Percentiles rank a stretch among this genome's conserved stretches.
Conservation (phyloP, 768 basidiomycete genomes). For the Rhodocollybia butyracea region DNA sequence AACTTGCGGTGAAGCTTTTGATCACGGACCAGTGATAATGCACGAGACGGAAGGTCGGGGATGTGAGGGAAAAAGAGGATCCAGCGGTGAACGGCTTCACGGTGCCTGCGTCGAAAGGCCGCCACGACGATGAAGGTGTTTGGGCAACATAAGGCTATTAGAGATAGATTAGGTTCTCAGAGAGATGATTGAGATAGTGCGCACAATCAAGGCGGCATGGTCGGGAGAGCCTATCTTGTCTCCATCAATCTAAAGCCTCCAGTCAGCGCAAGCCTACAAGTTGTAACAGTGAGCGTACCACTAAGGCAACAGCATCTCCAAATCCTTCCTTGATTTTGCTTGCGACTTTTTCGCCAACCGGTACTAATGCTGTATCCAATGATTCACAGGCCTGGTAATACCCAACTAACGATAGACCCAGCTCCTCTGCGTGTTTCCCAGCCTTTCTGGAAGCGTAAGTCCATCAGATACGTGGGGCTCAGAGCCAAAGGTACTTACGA, state of each 20-base stretch:
- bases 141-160: slow-evolving; percentile 49
- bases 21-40: slow-evolving; percentile 48
- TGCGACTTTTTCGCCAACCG: slow-evolving; percentile 63
- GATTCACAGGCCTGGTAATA: slow-evolving; percentile 76
- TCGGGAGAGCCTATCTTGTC: slow-evolving; percentile 45
- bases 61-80: slow-evolving; percentile 45
- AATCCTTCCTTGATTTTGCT: slow-evolving; percentile 53
- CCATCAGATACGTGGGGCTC: slow-evolving; percentile 1
- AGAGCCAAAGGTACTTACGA: no score
- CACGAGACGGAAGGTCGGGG: slow-evolving; percentile 43
- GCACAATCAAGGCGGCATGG: slow-evolving; percentile 52
- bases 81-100: slow-evolving; percentile 38
- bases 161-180: background rate
- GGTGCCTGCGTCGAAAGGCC: slow-evolving; percentile 34
- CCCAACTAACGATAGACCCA: slow-evolving; percentile 55
- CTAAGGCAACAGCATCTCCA: slow-evolving; percentile 61
- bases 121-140: slow-evolving; percentile 39
- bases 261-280: slow-evolving; percentile 9
- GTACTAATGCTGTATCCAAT: slow-evolving; percentile 53
- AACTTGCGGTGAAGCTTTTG: slow-evolving; percentile 52
- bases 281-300: slow-evolving; percentile 42
- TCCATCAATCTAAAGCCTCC: slow-evolving; percentile 51
- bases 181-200: background rate
- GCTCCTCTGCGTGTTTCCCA: slow-evolving; percentile 52
- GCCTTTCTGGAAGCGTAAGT: slow-evolving; percentile 38